These are phyloP conservation scores for Zymoseptoria pseudotritici DNA, from an alignment of 2,329 filamentous ascomycete genomes.

Conservation along the genomic window DNA sequence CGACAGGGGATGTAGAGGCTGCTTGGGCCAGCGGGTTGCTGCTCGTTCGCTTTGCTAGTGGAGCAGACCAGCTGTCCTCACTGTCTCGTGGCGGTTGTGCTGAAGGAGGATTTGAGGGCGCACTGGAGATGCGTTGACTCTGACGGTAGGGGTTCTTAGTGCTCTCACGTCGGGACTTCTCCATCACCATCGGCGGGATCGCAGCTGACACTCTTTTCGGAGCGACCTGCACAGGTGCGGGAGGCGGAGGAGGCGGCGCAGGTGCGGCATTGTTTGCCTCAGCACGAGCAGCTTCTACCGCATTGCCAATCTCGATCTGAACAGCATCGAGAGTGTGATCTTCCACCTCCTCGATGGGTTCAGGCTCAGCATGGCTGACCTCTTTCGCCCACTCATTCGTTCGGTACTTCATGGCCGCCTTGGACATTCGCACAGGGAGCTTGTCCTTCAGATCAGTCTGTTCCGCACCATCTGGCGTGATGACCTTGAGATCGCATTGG, in stretches of 20 bases:
- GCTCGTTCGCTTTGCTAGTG: conserved; percentile 14
- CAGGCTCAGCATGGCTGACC: conserved; percentile 65
- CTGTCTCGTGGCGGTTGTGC: conserved; percentile 5
- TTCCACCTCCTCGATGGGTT: conserved; percentile 32
- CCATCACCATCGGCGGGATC: not conserved
- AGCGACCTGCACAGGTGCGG: not conserved
- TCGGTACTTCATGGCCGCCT: conserved; percentile 71
- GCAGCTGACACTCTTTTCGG: not conserved
- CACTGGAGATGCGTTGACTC: conserved; percentile 3
- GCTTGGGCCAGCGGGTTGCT: conserved; percentile 8
- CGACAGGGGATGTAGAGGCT: not conserved
- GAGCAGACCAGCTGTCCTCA: conserved; percentile 14
- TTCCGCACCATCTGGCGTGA: not conserved
- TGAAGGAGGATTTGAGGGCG: conserved; percentile 8
- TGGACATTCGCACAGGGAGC: conserved; percentile 65
- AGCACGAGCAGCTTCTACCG: conserved; percentile 41
- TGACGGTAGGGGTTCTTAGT: conserved; percentile 1
- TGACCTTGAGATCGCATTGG: not conserved
- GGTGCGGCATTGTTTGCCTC: conserved; percentile 19
- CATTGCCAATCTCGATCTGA: conserved; percentile 29
- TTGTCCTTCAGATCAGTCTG: conserved; percentile 44
- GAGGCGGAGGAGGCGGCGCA: conserved; percentile 11
- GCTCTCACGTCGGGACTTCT: conserved; percentile 1
- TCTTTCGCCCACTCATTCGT: conserved; percentile 98
- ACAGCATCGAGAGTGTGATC: conserved; percentile 34